Conservation (phyloP, 2,329 filamentous ascomycete genomes). For the Clonostachys byssicola region DNA sequence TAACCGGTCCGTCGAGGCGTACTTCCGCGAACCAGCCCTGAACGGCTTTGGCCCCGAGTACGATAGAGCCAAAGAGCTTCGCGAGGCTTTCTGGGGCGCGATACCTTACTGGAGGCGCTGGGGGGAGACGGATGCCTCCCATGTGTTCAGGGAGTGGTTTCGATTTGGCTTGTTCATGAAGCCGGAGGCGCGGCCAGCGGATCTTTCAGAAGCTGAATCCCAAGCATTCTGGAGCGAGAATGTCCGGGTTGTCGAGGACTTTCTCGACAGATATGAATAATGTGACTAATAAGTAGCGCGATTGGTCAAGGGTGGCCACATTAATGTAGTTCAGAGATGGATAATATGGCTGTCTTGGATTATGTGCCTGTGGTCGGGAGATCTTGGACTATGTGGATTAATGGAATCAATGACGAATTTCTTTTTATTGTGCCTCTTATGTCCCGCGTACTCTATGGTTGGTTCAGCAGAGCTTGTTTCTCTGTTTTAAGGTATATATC, state of each 20-base stretch:
- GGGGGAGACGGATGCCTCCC: neutral
- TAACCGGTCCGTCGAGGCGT: conserved; percentile 5
- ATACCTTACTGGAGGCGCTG: neutral
- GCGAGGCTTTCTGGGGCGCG: neutral
- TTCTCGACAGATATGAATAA: conserved; percentile 3
- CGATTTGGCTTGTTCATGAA: neutral
- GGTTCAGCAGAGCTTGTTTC: too few relatives aligned
- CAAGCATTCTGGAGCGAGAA: conserved; percentile 5
- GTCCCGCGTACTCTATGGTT: too few relatives aligned
- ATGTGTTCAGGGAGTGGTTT: neutral
- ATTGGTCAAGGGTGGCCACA: too few relatives aligned
- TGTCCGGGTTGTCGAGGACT: conserved; percentile 6
- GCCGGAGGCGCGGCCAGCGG: neutral
- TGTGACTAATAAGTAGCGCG: too few relatives aligned
- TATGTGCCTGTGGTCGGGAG: too few relatives aligned
- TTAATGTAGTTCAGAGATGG: too few relatives aligned
- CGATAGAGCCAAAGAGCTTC: neutral
- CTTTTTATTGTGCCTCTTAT: too few relatives aligned
- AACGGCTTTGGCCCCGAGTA: conserved; percentile 2
- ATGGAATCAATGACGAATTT: too few relatives aligned
- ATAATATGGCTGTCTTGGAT: too few relatives aligned
- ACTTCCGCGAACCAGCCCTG: conserved; percentile 6
- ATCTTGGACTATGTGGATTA: too few relatives aligned
- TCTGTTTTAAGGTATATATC: too few relatives aligned
- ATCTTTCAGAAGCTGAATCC: neutral